Evolutionary conservation across 805 yeast genomes (phyloP), one percentile per base, ranked within the genome.

Genomic region (Schwanniomyces sp.): DNA sequence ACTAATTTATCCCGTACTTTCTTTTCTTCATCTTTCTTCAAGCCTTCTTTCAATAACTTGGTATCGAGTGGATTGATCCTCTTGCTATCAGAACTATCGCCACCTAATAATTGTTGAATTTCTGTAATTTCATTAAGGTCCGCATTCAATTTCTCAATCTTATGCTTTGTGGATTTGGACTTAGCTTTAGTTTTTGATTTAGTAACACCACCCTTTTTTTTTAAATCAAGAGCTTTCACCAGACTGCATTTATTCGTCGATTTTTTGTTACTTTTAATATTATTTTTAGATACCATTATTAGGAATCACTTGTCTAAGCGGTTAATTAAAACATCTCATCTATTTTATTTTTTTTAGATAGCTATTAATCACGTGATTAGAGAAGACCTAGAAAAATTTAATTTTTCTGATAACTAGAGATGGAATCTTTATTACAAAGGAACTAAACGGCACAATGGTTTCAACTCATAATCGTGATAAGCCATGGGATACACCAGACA

Each of bases 401-500:
- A 7, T 32, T 32, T 32, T 32, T 32, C 21, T 30, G 34, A 32
- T 32, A 32, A 14, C 36, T 32, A 16, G 40, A 37, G 40, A 37
- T 37, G 27, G 40, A 7, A 7, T 10, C 27, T 37, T 37, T 10
- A 37, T 18, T 34, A 16, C 25, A 16, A 16, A 34, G 24, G 14
- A 34, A 18, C 40, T 18, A 27, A 16, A 27, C 26, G 11, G 5
- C 24, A 59, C 52, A 39, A 92, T 92, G 99, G 90, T 86, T 21
- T 89, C 97, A 1, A 89, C 96, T 41, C 91, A 92, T 67, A 89
- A 94, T 67, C 85, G 84, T 62, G 98, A 94, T 59, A 92, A 92
- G 69, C 98, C 98, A 45, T 91, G 98, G 98, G 98, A 91, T 64
- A 91, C 96, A 9, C 89, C 87, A 17, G 97, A 91, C 57, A 84